A percentile compares a stretch with the other conserved stretches of the same genome.
These are phyloP conservation scores for Histomonas meleagridis DNA, from an alignment of 208 protist species.

Conservation along the genomic window DNA sequence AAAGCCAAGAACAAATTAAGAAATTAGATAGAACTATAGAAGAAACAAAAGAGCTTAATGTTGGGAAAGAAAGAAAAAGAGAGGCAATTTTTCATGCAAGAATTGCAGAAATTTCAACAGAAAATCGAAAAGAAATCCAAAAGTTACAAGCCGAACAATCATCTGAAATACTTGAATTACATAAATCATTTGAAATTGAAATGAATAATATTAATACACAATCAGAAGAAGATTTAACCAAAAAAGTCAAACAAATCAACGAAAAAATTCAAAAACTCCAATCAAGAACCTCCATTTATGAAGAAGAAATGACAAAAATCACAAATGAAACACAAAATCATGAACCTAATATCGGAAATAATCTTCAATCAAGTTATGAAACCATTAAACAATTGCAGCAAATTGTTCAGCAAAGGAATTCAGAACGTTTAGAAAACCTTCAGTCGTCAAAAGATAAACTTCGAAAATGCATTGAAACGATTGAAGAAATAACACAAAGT, in stretches of 20 bases:
- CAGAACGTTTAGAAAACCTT: background rate
- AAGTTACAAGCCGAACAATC: background rate
- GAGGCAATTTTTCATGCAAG: background rate
- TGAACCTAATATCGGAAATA: background rate
- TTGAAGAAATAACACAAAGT: background rate
- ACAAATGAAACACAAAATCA: no score
- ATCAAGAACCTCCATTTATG: no score
- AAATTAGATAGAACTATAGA: background rate
- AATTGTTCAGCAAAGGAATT: background rate
- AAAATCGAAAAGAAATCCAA: background rate
- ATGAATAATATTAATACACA: background rate
- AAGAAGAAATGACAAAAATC: no score
- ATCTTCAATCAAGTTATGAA: no score
- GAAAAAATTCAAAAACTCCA: no score
- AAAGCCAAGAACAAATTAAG: background rate
- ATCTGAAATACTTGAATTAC: background rate
- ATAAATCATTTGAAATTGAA: background rate
- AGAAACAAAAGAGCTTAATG: background rate
- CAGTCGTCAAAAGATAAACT: background rate
- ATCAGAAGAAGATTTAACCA: background rate
- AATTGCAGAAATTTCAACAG: background rate
- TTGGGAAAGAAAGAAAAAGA: background rate
- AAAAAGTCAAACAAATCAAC: background rate
- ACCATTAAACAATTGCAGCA: background rate
- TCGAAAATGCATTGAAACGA: background rate